A percentile compares a stretch with the other conserved stretches of the same genome.
Conservation (phyloP, 345 rosid genomes). For the Euphorbia pulcherrima region DNA sequence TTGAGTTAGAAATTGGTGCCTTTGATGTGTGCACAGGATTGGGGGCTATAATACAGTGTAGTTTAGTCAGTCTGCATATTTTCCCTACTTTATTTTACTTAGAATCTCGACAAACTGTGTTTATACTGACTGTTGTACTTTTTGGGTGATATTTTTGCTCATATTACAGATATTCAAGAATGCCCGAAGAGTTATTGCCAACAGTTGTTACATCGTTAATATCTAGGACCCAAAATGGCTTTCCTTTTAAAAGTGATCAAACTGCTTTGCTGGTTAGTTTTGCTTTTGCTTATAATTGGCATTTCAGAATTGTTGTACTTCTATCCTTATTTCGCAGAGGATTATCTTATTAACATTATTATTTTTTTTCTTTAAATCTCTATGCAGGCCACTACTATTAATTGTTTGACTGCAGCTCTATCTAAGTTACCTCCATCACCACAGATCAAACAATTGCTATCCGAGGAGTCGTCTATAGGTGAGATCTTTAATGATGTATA, state of each 20-base stretch:
- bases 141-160: constrained; percentile 13
- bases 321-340: constrained; percentile 6
- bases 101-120: constrained; percentile 6
- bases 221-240: constrained; percentile 52
- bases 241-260: constrained; percentile 60
- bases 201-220: constrained; percentile 53
- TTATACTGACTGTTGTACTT: constrained; percentile 12
- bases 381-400: constrained; percentile 61
- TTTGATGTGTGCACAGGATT: not conserved
- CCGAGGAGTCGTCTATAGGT: constrained; percentile 65
- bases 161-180: constrained; percentile 70
- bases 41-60: not conserved
- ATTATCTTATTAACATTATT: not conserved
- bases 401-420: constrained; percentile 76
- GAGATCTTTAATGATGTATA: constrained; percentile 8
- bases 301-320: not conserved
- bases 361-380: constrained; percentile 15
- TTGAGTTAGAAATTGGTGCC: not conserved
- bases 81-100: constrained; percentile 13
- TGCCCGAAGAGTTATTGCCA: constrained; percentile 76
- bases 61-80: not conserved
- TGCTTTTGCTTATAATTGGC: constrained; percentile 4
- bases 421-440: constrained; percentile 62
- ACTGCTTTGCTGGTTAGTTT: constrained; percentile 71
- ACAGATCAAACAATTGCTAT: constrained; percentile 58